phyloP scores from a whole-genome alignment of 176 grass and related monocot species.

The Oryza punctata region DNA sequence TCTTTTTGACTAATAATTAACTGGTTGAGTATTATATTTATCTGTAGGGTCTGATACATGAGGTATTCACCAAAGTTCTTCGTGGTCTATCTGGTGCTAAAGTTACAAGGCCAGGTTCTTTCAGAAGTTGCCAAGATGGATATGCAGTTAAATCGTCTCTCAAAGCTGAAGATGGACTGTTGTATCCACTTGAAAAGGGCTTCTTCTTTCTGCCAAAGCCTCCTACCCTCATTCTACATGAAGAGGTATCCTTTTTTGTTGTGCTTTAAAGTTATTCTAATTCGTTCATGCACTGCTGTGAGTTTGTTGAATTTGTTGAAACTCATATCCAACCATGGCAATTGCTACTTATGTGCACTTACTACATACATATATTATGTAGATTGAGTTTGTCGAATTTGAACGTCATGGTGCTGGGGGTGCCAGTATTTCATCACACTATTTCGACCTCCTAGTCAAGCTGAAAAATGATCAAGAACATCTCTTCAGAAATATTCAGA shows the following conservation, averaged over 20 bases:
- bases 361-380: constrained; percentile 18
- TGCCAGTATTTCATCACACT: constrained; percentile 74
- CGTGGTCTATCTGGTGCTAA: constrained; percentile 92
- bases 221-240: constrained; percentile 97
- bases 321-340: constrained; percentile 2
- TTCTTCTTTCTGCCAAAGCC: constrained; percentile 99
- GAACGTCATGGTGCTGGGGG: constrained; percentile 77
- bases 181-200: constrained; percentile 97
- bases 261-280: constrained; percentile 30
- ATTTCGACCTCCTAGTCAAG: constrained; percentile 82
- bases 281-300: constrained; percentile 8
- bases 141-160: constrained; percentile 99
- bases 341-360: constrained; percentile 17
- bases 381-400: constrained; percentile 93
- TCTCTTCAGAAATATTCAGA: constrained; percentile 91
- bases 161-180: constrained; percentile 96
- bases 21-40: not conserved
- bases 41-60: constrained; percentile 78
- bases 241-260: constrained; percentile 67
- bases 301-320: not conserved
- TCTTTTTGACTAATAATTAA: constrained; percentile 20
- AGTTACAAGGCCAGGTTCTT: constrained; percentile 90
- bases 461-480: constrained; percentile 83
- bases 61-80: constrained; percentile 90
- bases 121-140: constrained; percentile 88